Conservation (phyloP, 805 yeast genomes). For the Scheffersomyces coipomensis region DNA sequence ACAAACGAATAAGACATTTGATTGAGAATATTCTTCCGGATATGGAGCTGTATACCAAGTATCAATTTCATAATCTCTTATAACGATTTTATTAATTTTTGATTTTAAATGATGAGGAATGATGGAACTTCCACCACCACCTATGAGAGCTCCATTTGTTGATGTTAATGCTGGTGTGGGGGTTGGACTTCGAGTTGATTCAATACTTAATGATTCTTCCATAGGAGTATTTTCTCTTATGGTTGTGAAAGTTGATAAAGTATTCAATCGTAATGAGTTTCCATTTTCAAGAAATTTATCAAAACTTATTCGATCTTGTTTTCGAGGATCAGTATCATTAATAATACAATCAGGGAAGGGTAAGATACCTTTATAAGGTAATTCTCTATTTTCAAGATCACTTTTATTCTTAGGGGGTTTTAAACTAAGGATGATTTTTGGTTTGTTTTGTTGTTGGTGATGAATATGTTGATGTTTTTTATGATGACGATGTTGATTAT, state of each 20-base stretch:
- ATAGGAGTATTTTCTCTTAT: slow-evolving; percentile 12
- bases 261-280: slow-evolving; percentile 22
- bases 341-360: slow-evolving; percentile 59
- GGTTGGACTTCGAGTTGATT: slow-evolving; percentile 6
- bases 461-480: background rate
- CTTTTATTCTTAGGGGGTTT: slow-evolving; percentile 2
- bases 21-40: slow-evolving; percentile 77
- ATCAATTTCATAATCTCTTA: slow-evolving; percentile 71
- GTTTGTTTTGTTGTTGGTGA: no score
- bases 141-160: no score
- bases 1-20: slow-evolving; percentile 68
- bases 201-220: background rate
- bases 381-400: slow-evolving; percentile 27
- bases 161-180: no score
- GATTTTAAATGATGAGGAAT: slow-evolving; percentile 9
- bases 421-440: background rate
- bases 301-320: slow-evolving; percentile 50
- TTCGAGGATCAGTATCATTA: slow-evolving; percentile 57
- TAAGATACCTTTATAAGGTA: slow-evolving; percentile 70
- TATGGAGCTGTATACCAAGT: slow-evolving; percentile 95
- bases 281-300: slow-evolving; percentile 39
- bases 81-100: slow-evolving; percentile 61
- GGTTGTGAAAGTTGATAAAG: background rate
- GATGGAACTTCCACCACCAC: slow-evolving; percentile 1
- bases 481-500: background rate